These are phyloP conservation scores for Ceratocystiopsis sp. DNA, from an alignment of 2,329 filamentous ascomycete genomes.

Conservation along the genomic window DNA sequence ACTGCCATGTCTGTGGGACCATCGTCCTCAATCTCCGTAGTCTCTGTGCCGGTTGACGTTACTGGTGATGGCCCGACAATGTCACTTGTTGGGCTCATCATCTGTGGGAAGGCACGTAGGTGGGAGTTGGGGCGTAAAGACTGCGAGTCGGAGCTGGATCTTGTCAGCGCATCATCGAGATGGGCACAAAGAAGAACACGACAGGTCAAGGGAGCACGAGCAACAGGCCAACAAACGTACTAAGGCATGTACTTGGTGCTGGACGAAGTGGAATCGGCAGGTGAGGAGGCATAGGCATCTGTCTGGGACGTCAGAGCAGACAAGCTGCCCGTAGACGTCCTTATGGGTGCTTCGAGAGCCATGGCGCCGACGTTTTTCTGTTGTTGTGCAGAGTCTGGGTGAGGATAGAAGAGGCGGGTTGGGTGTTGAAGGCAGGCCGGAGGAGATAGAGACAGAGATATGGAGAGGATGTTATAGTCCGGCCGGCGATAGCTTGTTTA, in stretches of 20 bases:
- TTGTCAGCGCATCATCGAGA: slow-evolving; percentile 5
- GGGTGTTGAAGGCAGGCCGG: background rate
- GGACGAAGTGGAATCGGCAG: slow-evolving; percentile 28
- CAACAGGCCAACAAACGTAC: slow-evolving; percentile 25
- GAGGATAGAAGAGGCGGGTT: too few species aligned
- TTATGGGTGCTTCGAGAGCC: slow-evolving; percentile 45
- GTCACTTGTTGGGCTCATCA: slow-evolving; percentile 46
- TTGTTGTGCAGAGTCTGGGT: too few species aligned
- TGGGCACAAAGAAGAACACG: slow-evolving; percentile 20
- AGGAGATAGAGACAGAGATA: too few species aligned
- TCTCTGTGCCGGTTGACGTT: slow-evolving; percentile 69
- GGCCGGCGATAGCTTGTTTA: too few species aligned
- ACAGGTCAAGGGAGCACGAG: slow-evolving; percentile 27
- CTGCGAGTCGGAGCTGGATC: slow-evolving; percentile 24
- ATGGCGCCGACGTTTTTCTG: slow-evolving; percentile 18
- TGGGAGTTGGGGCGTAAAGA: slow-evolving; percentile 35
- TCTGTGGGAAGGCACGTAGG: slow-evolving; percentile 30
- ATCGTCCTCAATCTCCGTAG: slow-evolving; percentile 73
- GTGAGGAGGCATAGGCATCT: slow-evolving; percentile 37
- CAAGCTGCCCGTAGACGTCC: slow-evolving; percentile 42
- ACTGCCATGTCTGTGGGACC: slow-evolving; percentile 10
- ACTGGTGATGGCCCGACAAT: slow-evolving; percentile 69
- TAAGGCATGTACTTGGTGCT: slow-evolving; percentile 32
- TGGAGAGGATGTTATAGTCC: too few species aligned
- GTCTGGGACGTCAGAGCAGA: slow-evolving; percentile 34